Evolutionary conservation across 1,139 yeast species (phyloP).

Genomic region (Kazachstania sp.): DNA sequence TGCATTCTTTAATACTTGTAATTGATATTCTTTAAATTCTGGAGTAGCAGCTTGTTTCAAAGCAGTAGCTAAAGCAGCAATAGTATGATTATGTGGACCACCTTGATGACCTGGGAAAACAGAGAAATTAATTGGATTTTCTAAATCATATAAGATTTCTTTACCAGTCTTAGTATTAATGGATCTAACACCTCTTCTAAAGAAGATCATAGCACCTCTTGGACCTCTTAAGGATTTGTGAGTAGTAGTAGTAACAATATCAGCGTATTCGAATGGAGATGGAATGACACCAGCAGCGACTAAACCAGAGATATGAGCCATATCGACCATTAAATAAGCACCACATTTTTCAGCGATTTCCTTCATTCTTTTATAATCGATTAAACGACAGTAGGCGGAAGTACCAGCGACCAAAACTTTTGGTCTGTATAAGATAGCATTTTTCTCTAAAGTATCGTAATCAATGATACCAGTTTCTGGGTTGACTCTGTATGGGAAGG

Average conservation of each 20-base stretch:
- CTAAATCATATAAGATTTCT: slow-evolving; percentile 82
- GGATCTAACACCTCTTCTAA: slow-evolving; percentile 91
- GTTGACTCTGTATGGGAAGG: slow-evolving; percentile 96
- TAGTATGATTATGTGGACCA: slow-evolving; percentile 99
- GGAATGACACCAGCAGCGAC: slow-evolving; percentile 95
- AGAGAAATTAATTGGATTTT: slow-evolving; percentile 90
- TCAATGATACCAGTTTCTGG: slow-evolving; percentile 89
- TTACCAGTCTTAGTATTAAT: slow-evolving; percentile 87
- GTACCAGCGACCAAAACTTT: slow-evolving; percentile 96
- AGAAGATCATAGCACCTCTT: slow-evolving; percentile 98
- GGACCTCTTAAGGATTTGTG: slow-evolving; percentile 99
- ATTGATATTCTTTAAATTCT: slow-evolving; percentile 86
- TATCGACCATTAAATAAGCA: slow-evolving; percentile 91
- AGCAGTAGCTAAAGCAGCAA: slow-evolving; percentile 94
- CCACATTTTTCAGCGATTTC: slow-evolving; percentile 95
- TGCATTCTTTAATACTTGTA: slow-evolving; percentile 82
- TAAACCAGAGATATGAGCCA: slow-evolving; percentile 97
- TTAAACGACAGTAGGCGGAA: slow-evolving; percentile 90
- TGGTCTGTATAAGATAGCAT: slow-evolving; percentile 86
- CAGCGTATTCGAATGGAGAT: slow-evolving; percentile 93
- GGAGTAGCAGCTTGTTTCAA: slow-evolving; percentile 89
- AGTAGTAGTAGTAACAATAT: slow-evolving; percentile 95
- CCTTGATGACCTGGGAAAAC: slow-evolving; percentile 99
- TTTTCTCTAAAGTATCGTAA: slow-evolving; percentile 87
- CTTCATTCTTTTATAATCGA: slow-evolving; percentile 93